Conservation (phyloP, 768 basidiomycete species). For the Royoungia palumana region DNA sequence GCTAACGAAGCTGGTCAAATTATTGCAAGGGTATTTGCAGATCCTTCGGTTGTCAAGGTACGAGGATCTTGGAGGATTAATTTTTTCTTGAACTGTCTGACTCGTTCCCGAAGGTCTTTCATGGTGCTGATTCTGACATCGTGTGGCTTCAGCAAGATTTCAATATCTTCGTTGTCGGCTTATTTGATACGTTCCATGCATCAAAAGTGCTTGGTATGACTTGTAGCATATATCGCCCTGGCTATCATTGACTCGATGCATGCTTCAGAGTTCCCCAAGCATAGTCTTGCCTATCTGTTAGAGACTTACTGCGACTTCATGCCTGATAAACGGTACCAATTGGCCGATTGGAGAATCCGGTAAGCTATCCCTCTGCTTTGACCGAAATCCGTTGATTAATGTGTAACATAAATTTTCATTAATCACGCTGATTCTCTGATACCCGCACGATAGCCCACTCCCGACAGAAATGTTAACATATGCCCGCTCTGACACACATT, state of each 20-base stretch:
- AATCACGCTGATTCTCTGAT: not conserved
- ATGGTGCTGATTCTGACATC: constrained; percentile 92
- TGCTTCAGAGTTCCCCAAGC: constrained; percentile 68
- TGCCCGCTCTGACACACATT: constrained; percentile 96
- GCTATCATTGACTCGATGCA: not conserved
- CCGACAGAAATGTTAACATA: constrained; percentile 88
- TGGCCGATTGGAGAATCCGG: constrained; percentile 97
- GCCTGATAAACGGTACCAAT: constrained; percentile 93
- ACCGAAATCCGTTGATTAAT: not conserved
- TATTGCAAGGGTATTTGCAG: constrained; percentile 50
- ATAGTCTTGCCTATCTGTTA: constrained; percentile 80
- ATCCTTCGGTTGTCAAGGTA: constrained; percentile 84
- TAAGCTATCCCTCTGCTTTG: constrained; percentile 27
- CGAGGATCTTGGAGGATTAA: constrained; percentile 14
- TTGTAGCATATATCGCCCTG: not conserved
- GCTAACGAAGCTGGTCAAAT: constrained; percentile 47
- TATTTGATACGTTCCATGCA: constrained; percentile 98
- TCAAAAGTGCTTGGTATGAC: constrained; percentile 72
- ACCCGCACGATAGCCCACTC: constrained; percentile 51
- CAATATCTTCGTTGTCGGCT: constrained; percentile 85
- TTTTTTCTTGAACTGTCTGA: not conserved
- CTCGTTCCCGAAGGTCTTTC: constrained; percentile 62
- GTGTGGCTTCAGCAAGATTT: constrained; percentile 97
- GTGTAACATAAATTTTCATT: not conserved
- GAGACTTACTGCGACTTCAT: constrained; percentile 87